Conservation (phyloP, 495 filamentous ascomycete species). For the Lasiosphaeriaceae sp. region DNA sequence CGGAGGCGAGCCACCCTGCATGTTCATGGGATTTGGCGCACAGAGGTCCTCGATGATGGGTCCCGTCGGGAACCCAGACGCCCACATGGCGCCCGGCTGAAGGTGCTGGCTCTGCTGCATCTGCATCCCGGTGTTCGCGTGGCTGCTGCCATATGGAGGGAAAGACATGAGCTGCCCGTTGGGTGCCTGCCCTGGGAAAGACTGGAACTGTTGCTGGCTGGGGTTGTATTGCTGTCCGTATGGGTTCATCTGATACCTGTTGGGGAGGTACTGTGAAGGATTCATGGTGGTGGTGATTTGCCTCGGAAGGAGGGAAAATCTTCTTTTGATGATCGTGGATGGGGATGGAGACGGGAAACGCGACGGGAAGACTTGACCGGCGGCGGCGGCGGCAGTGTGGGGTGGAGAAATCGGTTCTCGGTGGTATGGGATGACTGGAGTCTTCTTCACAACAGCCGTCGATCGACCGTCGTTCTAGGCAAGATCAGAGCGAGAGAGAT, state of each 20-base stretch:
- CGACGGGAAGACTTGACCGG: too few species aligned
- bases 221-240: not conserved
- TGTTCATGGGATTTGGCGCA: not conserved
- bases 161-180: not conserved
- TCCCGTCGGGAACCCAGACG: not conserved
- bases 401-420: too few species aligned
- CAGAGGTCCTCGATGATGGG: not conserved
- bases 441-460: too few species aligned
- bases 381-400: too few species aligned
- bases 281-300: conserved; percentile 1
- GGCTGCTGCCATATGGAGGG: not conserved
- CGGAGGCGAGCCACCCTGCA: not conserved
- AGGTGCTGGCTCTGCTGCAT: not conserved
- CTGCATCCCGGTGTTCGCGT: not conserved
- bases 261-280: conserved; percentile 4
- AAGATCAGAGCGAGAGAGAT: too few species aligned
- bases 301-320: not conserved
- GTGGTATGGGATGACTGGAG: too few species aligned
- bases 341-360: too few species aligned
- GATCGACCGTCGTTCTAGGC: too few species aligned
- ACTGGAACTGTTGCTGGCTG: not conserved
- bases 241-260: not conserved
- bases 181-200: not conserved
- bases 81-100: not conserved
- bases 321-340: too few species aligned